Evolutionary conservation across 2,329 filamentous ascomycete species (phyloP), one percentile per base, ranked within the genome.

Genomic region (Beauveria varroae): DNA sequence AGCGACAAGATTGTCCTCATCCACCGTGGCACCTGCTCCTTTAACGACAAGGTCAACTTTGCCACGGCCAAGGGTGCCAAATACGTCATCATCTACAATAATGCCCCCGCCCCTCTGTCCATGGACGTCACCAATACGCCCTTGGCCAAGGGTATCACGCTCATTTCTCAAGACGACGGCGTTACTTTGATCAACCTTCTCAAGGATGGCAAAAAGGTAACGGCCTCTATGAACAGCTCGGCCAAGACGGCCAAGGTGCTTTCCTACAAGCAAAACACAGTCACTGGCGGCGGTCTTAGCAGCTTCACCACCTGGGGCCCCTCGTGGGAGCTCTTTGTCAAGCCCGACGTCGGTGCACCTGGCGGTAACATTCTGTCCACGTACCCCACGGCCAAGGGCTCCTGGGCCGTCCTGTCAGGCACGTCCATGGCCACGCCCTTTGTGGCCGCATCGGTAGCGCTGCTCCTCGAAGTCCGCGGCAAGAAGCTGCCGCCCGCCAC

Each of bases 61-160:
- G 81, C 81, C 5, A 79, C 74, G 2, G 77, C 75, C 7, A 76
- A 77, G 54, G 86, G 86, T 12, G 86, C 83, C 55, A 79, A 81
- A 67, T 86, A 86, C 64, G 71, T 88, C 59, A 71, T 88, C 65
- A 74, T 86, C 66, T 88, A 87, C 72, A 87, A 87, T 75, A 84
- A 82, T 64, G 71, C 70, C 5, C 64, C 57, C 20, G 64, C 66
- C 7, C 74, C 72, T 16, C 72, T 76, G 3, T 64, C 68, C 5
- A 63, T 67, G 8, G 73, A 76, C 12, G 70, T 75, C 43, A 71
- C 75, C 3, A 64, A 67, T 0, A 34, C 50, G 1, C 46, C 68
- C 0, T 69, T 69, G 2, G 68, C 81, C 49, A 43, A 68, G 12
- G 79, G 70, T 14, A 68, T 72, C 0, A 78, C 72, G 51, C 79